Percentiles rank a stretch among this genome's conserved stretches.
Evolutionary conservation across 2,329 filamentous ascomycete species (phyloP).

Genomic region (Colletotrichum incanum): DNA sequence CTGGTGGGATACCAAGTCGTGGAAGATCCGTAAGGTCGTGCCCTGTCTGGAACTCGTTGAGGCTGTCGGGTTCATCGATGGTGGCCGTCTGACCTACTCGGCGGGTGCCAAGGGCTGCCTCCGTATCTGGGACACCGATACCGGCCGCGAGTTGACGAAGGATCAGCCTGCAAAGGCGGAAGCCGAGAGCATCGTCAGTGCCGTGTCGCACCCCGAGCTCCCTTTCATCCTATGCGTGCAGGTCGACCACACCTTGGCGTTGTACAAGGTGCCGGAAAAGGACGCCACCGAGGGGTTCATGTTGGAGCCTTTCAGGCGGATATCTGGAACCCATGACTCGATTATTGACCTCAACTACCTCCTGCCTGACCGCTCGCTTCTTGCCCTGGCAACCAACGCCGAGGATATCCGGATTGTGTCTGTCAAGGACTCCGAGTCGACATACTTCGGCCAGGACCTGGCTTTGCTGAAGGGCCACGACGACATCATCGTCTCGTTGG

Average conservation of each 20-base stretch:
- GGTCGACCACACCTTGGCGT: conserved; percentile 87
- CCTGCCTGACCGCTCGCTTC: conserved; percentile 82
- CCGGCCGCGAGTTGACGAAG: conserved; percentile 83
- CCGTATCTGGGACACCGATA: conserved; percentile 85
- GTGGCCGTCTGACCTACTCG: conserved; percentile 82
- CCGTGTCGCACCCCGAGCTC: conserved; percentile 76
- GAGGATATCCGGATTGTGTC: conserved; percentile 94
- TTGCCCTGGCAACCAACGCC: conserved; percentile 94
- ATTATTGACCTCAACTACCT: conserved; percentile 95
- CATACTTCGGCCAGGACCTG: conserved; percentile 91
- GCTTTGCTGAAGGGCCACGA: conserved; percentile 90
- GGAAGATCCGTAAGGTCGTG: conserved; percentile 86
- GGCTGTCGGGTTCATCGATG: conserved; percentile 82
- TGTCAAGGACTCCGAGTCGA: conserved; percentile 63
- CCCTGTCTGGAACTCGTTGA: conserved; percentile 91
- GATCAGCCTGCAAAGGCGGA: conserved; percentile 77
- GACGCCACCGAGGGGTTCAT: conserved; percentile 45
- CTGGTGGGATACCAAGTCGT: conserved; percentile 89
- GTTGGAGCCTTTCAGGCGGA: conserved; percentile 77
- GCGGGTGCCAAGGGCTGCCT: conserved; percentile 88
- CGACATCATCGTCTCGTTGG: conserved; percentile 95
- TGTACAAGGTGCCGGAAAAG: conserved; percentile 72
- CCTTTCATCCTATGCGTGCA: conserved; percentile 86
- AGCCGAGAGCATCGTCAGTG: conserved; percentile 78
- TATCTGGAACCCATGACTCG: conserved; percentile 97